Evolutionary conservation across 805 yeast genomes (phyloP).

Genomic region (Candida chilensis): DNA sequence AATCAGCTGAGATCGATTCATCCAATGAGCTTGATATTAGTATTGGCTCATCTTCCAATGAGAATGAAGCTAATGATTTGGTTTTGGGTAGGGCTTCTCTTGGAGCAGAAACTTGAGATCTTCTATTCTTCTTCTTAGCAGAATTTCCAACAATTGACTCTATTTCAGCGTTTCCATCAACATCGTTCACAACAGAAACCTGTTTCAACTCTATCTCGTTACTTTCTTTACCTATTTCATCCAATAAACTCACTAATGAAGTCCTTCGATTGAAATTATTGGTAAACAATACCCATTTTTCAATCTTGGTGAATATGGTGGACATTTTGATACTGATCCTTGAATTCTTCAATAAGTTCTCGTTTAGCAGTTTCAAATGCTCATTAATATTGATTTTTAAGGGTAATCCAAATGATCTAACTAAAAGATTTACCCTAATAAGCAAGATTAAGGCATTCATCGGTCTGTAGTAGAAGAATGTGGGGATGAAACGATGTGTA

Average conservation of each 20-base stretch:
- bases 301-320: constrained; percentile 19
- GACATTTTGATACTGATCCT: constrained; percentile 22
- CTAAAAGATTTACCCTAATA: constrained; percentile 34
- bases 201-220: no score
- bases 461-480: constrained; percentile 44
- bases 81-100: no score
- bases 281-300: constrained; percentile 28
- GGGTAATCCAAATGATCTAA: constrained; percentile 28
- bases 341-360: constrained; percentile 9
- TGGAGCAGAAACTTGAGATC: no score
- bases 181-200: no score
- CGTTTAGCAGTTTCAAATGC: constrained; percentile 14
- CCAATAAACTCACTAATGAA: constrained; percentile 42
- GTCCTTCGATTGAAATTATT: constrained; percentile 29
- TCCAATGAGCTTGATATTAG: no score
- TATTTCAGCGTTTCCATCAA: no score
- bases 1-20: no score
- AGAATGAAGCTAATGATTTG: no score
- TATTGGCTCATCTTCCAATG: no score
- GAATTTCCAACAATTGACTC: no score
- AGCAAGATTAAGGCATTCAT: constrained; percentile 41
- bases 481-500: no score
- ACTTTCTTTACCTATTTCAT: constrained; percentile 47
- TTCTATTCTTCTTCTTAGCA: no score
- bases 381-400: constrained; percentile 18